These are phyloP conservation scores for Centrapalus pauciflorus DNA, from an alignment of 129 eudicot species.

Conservation along the genomic window DNA sequence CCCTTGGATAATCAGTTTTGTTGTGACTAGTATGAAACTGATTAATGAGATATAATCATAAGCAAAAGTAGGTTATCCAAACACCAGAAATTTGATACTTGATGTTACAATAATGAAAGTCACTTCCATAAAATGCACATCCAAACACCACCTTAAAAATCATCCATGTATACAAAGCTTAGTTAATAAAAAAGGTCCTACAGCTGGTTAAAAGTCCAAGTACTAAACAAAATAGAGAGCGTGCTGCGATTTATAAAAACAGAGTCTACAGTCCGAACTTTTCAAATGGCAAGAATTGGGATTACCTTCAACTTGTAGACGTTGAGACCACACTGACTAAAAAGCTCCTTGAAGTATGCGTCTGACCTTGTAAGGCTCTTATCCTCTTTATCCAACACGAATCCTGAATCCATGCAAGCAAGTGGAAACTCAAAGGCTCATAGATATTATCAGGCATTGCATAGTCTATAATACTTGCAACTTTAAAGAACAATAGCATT, in stretches of 20 bases:
- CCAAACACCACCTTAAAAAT: too few relatives aligned
- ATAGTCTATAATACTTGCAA: not conserved
- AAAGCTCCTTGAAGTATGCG: slow-evolving; percentile 84
- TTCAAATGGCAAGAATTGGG: not conserved
- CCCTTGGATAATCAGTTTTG: too few relatives aligned
- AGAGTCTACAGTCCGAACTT: not conserved
- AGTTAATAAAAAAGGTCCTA: not conserved
- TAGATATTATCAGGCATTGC: too few relatives aligned
- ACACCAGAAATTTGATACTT: too few relatives aligned
- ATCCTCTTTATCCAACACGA: slow-evolving; percentile 89
- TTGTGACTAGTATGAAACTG: too few relatives aligned
- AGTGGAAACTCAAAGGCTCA: not conserved
- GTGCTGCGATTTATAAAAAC: too few relatives aligned
- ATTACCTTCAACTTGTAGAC: slow-evolving; percentile 60
- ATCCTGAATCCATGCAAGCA: slow-evolving; percentile 49
- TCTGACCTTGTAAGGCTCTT: slow-evolving; percentile 92
- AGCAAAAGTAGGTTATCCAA: too few relatives aligned
- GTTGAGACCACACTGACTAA: slow-evolving; percentile 64
- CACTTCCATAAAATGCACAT: too few relatives aligned
- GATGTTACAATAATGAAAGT: too few relatives aligned
- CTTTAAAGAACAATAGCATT: not conserved
- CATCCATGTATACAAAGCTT: not conserved
- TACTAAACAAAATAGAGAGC: not conserved
- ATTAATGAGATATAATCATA: too few relatives aligned
- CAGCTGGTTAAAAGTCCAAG: not conserved